Percentiles rank a stretch among this genome's conserved stretches.
Evolutionary conservation across 768 basidiomycete species (phyloP).

Genomic region (Tubosaeta sp.): DNA sequence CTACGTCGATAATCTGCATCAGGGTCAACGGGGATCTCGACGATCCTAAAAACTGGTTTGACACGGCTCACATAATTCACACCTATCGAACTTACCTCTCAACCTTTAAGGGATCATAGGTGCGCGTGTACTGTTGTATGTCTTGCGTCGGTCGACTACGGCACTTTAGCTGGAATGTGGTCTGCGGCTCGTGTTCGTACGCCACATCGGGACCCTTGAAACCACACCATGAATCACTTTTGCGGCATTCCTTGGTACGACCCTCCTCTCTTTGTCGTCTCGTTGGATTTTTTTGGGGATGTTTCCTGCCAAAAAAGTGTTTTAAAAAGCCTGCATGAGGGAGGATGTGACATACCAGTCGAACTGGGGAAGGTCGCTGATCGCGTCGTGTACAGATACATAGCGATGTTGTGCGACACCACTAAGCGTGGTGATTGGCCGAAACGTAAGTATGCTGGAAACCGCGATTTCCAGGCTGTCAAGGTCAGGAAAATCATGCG

Average conservation of each 20-base stretch:
- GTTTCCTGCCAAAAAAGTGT: slow-evolving; percentile 13
- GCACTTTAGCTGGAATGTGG: slow-evolving; percentile 43
- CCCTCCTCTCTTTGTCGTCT: slow-evolving; percentile 14
- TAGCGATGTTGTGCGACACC: slow-evolving; percentile 55
- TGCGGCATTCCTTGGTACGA: slow-evolving; percentile 35
- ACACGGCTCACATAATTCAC: not conserved
- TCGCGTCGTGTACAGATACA: slow-evolving; percentile 69
- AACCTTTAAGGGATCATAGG: slow-evolving; percentile 47
- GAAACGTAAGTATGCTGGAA: slow-evolving; percentile 35
- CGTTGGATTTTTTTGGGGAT: slow-evolving; percentile 13
- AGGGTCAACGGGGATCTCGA: slow-evolving; percentile 51
- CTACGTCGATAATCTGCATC: slow-evolving; percentile 66
- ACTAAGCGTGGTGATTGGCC: slow-evolving; percentile 40
- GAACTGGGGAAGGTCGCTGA: slow-evolving; percentile 65
- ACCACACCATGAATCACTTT: slow-evolving; percentile 34
- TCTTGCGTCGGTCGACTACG: slow-evolving; percentile 43
- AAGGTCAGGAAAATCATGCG: slow-evolving; percentile 37
- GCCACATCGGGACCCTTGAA: slow-evolving; percentile 18
- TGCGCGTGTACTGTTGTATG: slow-evolving; percentile 66
- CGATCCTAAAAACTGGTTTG: slow-evolving; percentile 39
- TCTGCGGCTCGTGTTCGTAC: slow-evolving; percentile 36
- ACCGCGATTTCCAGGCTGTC: slow-evolving; percentile 51
- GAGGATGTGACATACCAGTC: slow-evolving; percentile 54
- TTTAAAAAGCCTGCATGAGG: not conserved
- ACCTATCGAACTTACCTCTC: slow-evolving; percentile 43